phyloP scores from a whole-genome alignment of 2,329 filamentous ascomycete species.

The Pestalotiopsis sp. region DNA sequence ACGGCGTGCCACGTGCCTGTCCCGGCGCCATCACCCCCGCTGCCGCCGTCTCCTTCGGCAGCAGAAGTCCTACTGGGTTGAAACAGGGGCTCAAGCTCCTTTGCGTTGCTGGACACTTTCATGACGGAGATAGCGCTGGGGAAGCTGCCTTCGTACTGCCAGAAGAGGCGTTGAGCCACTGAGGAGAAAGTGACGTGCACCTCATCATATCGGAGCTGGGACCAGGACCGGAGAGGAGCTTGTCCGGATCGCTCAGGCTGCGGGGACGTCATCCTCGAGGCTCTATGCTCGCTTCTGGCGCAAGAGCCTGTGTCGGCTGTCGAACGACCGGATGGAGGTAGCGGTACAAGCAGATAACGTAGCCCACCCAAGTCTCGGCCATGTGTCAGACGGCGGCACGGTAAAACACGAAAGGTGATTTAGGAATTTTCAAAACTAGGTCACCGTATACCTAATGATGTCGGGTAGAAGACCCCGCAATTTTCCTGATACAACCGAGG shows the following conservation, averaged over 20 bases:
- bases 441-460: too few relatives aligned
- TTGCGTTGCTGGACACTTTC: constrained; percentile 2
- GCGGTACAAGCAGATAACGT: neutral
- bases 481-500: too few relatives aligned
- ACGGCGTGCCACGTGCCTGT: neutral
- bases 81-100: neutral
- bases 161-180: constrained; percentile 4
- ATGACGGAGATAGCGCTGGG: neutral
- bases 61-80: neutral
- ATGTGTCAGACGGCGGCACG: too few relatives aligned
- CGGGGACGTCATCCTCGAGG: constrained; percentile 1
- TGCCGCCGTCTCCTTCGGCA: neutral
- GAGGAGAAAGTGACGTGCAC: constrained; percentile 4
- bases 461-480: too few relatives aligned
- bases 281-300: neutral
- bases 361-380: too few relatives aligned
- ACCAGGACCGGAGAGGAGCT: constrained; percentile 2
- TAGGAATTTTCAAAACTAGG: too few relatives aligned
- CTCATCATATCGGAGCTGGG: constrained; percentile 1
- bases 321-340: neutral
- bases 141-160: neutral
- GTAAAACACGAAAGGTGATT: too few relatives aligned
- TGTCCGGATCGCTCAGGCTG: neutral
- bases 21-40: neutral
- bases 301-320: neutral